A percentile compares a stretch with the other conserved stretches of the same genome.
These are phyloP conservation scores for Candida endomychidarum DNA, from an alignment of 805 yeast species.

Conservation along the genomic window DNA sequence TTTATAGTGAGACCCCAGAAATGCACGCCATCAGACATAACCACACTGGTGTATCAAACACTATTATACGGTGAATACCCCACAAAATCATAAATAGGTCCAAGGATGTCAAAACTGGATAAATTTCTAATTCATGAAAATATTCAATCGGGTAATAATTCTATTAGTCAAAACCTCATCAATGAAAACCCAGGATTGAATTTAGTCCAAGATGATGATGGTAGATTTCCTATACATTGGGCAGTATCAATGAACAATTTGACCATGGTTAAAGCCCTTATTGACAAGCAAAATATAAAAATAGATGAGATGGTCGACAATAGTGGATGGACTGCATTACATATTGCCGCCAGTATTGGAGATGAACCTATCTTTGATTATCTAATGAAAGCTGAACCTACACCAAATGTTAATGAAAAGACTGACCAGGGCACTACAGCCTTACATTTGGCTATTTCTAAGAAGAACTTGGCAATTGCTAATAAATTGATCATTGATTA, in stretches of 20 bases:
- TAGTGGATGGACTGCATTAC: conserved; percentile 87
- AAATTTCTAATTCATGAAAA: conserved; percentile 54
- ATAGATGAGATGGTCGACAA: conserved; percentile 69
- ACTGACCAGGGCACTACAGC: conserved; percentile 74
- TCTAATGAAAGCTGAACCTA: conserved; percentile 48
- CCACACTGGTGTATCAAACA: no score
- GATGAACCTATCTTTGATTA: conserved; percentile 50
- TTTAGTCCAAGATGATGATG: conserved; percentile 61
- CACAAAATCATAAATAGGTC: no score
- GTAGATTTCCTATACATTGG: conserved; percentile 85
- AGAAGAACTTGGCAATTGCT: conserved; percentile 57
- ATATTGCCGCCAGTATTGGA: conserved; percentile 79
- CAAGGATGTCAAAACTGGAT: conserved; percentile 1
- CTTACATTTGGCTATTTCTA: conserved; percentile 74
- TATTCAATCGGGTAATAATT: conserved; percentile 57
- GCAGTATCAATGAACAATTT: conserved; percentile 66
- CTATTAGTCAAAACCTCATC: conserved; percentile 52
- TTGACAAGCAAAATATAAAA: conserved; percentile 40
- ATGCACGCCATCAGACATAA: no score
- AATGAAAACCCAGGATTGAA: conserved; percentile 50
- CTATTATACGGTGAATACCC: conserved; percentile 15
- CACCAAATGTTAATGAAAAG: conserved; percentile 58
- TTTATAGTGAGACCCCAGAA: no score
- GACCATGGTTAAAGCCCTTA: conserved; percentile 30
- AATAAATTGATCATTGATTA: conserved; percentile 50